phyloP scores from a whole-genome alignment of 768 basidiomycete genomes.

The Lentinula sp. region DNA sequence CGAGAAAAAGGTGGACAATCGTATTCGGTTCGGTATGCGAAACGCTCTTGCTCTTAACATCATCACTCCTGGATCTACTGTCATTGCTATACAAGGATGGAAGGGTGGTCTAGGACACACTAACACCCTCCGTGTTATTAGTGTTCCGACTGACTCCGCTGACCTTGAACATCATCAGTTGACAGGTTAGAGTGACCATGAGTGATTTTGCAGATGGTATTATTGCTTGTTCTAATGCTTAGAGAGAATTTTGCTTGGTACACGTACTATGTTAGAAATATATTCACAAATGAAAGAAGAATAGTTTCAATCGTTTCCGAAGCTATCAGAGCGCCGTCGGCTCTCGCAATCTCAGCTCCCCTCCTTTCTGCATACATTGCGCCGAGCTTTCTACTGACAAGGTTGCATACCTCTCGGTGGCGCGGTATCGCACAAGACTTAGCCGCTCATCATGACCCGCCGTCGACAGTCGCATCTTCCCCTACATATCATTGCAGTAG shows the following conservation, averaged over 20 bases:
- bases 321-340: no score
- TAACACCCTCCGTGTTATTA: constrained; percentile 81
- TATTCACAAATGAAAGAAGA: constrained; percentile 28
- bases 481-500: background rate
- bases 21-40: constrained; percentile 82
- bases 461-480: constrained; percentile 6
- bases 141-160: constrained; percentile 74
- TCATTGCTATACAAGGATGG: constrained; percentile 99
- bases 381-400: constrained; percentile 19
- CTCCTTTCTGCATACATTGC: no score
- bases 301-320: constrained; percentile 27
- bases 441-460: background rate
- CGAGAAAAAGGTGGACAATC: constrained; percentile 68
- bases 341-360: no score
- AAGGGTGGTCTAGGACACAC: constrained; percentile 96
- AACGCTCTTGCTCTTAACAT: constrained; percentile 80
- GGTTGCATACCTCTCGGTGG: no score
- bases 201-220: background rate
- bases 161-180: constrained; percentile 41
- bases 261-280: constrained; percentile 55
- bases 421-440: no score
- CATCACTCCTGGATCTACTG: constrained; percentile 81
- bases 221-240: background rate
- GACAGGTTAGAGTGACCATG: background rate
- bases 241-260: constrained; percentile 43